Percentiles rank a stretch among this genome's conserved stretches.
Evolutionary conservation across 2,329 filamentous ascomycete genomes (phyloP).

Genomic region (Corinectria fuckeliana): DNA sequence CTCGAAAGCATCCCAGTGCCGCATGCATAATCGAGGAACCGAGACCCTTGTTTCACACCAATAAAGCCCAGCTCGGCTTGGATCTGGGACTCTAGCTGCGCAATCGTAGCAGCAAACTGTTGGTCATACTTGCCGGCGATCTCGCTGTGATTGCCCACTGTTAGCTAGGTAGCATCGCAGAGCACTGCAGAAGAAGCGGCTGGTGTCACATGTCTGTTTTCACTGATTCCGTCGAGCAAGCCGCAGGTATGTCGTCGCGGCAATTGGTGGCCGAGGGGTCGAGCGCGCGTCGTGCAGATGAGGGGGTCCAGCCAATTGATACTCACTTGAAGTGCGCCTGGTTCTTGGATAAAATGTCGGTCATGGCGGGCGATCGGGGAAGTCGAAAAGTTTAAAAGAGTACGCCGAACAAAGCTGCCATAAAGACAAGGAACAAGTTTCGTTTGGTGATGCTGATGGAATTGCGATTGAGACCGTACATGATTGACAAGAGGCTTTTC

Average conservation of each 20-base stretch:
- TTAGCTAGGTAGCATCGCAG: constrained; percentile 22
- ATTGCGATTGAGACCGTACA: neutral
- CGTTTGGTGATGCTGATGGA: neutral
- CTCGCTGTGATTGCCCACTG: constrained; percentile 33
- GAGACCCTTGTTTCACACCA: constrained; percentile 56
- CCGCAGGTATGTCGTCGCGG: neutral
- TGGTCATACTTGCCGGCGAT: constrained; percentile 51
- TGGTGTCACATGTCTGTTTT: constrained; percentile 15
- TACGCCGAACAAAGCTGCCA: neutral
- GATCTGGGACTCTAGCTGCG: constrained; percentile 61
- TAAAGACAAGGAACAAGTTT: neutral
- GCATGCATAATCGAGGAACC: constrained; percentile 78
- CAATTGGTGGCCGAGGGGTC: neutral
- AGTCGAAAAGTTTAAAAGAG: constrained; percentile 8
- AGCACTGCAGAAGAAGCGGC: constrained; percentile 8
- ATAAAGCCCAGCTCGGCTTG: constrained; percentile 64
- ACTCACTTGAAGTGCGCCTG: constrained; percentile 53
- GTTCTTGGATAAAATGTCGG: constrained; percentile 44
- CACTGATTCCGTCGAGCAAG: constrained; percentile 9
- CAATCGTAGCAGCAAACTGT: constrained; percentile 60
- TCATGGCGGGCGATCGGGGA: constrained; percentile 37
- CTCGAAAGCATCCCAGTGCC: constrained; percentile 72
- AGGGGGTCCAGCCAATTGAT: constrained; percentile 3
- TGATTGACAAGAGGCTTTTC: neutral
- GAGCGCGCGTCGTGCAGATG: constrained; percentile 5